Percentiles rank a stretch among this genome's conserved stretches.
Conservation (phyloP, 768 basidiomycete species). For the Hemileccinum rubropunctum region DNA sequence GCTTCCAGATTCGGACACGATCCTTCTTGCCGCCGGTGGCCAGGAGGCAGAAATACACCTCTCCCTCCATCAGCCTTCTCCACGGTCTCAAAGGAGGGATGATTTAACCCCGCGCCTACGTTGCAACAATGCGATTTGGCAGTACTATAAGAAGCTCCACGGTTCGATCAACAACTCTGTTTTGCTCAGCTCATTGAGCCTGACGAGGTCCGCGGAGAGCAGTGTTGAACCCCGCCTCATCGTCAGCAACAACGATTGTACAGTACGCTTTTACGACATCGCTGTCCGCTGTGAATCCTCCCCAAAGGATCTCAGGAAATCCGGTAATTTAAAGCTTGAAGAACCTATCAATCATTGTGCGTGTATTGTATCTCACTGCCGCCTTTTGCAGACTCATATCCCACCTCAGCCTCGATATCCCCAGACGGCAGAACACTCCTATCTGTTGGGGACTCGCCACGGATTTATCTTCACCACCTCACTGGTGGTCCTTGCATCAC, state of each 20-base stretch:
- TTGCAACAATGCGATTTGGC: conserved; percentile 41
- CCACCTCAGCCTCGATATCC: conserved; percentile 72
- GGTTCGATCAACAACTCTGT: conserved; percentile 86
- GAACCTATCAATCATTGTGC: conserved; percentile 82
- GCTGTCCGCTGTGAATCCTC: conserved; percentile 47
- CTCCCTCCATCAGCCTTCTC: conserved; percentile 41
- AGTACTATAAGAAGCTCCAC: conserved; percentile 48
- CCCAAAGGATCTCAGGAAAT: conserved; percentile 44
- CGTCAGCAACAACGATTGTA: conserved; percentile 84
- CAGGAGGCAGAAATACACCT: conserved; percentile 72
- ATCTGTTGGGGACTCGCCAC: conserved; percentile 87
- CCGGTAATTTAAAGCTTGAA: conserved; percentile 53
- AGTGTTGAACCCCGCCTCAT: conserved; percentile 73
- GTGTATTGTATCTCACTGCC: conserved; percentile 26
- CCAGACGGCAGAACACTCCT: conserved; percentile 85
- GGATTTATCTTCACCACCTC: conserved; percentile 79
- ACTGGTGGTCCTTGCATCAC: conserved; percentile 59
- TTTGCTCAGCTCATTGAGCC: conserved; percentile 57
- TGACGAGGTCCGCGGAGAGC: conserved; percentile 59
- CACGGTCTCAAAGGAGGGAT: conserved; percentile 20
- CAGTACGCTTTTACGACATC: conserved; percentile 78
- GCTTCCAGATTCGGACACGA: conserved; percentile 49
- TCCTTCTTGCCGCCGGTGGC: conserved; percentile 73
- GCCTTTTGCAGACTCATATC: conserved; percentile 8
- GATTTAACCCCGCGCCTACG: conserved; percentile 11